Conservation (phyloP, 441 rosid species). For the Aquilaria agallochum region DNA sequence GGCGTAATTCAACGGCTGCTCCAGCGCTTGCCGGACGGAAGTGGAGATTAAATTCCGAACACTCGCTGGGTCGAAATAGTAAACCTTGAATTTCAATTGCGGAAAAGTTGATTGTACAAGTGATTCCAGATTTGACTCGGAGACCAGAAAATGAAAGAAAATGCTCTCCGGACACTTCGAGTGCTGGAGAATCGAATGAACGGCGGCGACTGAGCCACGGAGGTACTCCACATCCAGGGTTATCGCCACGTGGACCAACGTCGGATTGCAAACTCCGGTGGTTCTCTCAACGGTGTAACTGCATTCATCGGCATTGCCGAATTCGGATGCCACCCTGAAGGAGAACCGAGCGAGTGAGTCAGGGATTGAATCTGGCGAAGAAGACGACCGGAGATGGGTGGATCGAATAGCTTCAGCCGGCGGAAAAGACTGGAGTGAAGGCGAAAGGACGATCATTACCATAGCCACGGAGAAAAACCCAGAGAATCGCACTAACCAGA, state of each 20-base stretch:
- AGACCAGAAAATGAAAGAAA: constrained; percentile 70
- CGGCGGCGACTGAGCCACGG: constrained; percentile 76
- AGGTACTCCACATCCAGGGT: constrained; percentile 70
- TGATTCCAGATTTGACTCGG: constrained; percentile 46
- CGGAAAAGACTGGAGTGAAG: constrained; percentile 62
- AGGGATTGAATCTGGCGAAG: constrained; percentile 2
- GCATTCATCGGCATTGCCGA: constrained; percentile 70
- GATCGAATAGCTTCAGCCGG: constrained; percentile 77
- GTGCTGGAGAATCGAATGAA: constrained; percentile 61
- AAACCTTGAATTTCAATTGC: constrained; percentile 58
- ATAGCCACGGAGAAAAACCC: constrained; percentile 63
- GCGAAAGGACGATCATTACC: constrained; percentile 56
- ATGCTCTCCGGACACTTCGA: constrained; percentile 59
- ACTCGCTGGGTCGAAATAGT: constrained; percentile 59
- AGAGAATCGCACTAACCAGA: constrained; percentile 54
- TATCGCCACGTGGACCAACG: constrained; percentile 66
- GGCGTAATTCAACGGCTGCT: constrained; percentile 81
- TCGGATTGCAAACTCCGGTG: constrained; percentile 50
- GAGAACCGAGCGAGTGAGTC: constrained; percentile 36
- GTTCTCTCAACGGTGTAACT: constrained; percentile 18
- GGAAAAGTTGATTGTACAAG: constrained; percentile 70
- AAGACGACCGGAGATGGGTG: constrained; percentile 24
- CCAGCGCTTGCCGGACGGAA: constrained; percentile 75
- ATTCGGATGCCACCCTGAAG: constrained; percentile 41
- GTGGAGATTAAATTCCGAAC: constrained; percentile 61